Base-by-base conservation (phyloP, 2,329 filamentous ascomycete species). In the Colletotrichum caudatum region DNA sequence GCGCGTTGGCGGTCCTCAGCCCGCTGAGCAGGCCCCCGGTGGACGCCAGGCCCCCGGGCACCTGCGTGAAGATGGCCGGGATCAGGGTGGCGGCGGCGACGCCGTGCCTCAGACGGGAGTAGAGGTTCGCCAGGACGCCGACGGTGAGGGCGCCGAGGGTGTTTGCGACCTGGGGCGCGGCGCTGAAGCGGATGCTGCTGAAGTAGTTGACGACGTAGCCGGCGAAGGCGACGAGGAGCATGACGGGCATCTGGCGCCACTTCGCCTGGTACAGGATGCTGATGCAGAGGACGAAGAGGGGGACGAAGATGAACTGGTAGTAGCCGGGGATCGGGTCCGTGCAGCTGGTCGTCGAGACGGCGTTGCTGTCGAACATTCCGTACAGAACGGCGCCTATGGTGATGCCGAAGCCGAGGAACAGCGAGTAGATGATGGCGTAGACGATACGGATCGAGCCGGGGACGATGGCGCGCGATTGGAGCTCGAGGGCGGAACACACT, bases 191-290 rank as follows among this genome's bases (percentile, higher is more conserved):
- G 33, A 86, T 83, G 20, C 88, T 87, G 58, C 88, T 90, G 81
- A 92, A 94, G 81, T 89, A 94, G 78, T 93, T 95, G 75, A 94
- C 91, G 3, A 93, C 81, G 78, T 94, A 95, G 3, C 93, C 93
- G 0, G 88, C 86, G 69, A 93, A 88, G 1, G 93, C 89, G 66
- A 96, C 93, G 58, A 91, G 50, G 2, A 93, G 82, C 93, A 95
- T 95, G 64, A 93, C 85, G 0, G 93, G 93, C 75, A 92, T 89
- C 78, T 96, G 93, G 75, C 90, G 92, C 89, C 90, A 94, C 79
- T 94, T 94, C 50, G 92, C 93, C 76, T 95, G 92, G 78, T 95
- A 95, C 78, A 95, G 90, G 68, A 94, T 83, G 59, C 91, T 90
- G 50, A 95, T 86, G 76, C 91, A 93, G 37, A 94, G 78, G 11